A percentile compares a stretch with the other conserved stretches of the same genome.
phyloP scores from a whole-genome alignment of 2,329 filamentous ascomycete genomes.

The Aquanectria penicillioides region DNA sequence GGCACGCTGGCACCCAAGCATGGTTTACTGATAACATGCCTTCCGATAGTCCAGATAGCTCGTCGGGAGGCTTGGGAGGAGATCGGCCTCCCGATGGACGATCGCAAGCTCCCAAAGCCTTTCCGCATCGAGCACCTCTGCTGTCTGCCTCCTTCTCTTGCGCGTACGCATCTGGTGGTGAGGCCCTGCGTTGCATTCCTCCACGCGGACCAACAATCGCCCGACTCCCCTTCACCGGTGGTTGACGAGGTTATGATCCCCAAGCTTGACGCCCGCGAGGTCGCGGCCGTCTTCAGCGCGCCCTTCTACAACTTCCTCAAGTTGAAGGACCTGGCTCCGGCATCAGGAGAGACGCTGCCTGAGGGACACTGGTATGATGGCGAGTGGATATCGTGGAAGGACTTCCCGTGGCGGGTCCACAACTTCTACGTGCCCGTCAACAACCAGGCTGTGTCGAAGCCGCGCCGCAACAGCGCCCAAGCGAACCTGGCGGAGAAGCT shows the following conservation, averaged over 20 bases:
- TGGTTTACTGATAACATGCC: too few relatives aligned
- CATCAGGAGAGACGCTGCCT: slow-evolving; percentile 50
- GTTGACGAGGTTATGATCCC: slow-evolving; percentile 81
- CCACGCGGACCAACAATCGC: slow-evolving; percentile 64
- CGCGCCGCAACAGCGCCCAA: slow-evolving; percentile 54
- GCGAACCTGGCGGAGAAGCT: slow-evolving; percentile 54
- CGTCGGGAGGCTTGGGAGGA: slow-evolving; percentile 92
- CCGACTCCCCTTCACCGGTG: slow-evolving; percentile 48
- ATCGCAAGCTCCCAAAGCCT: slow-evolving; percentile 74
- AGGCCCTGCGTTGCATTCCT: slow-evolving; percentile 83
- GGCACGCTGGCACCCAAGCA: too few relatives aligned
- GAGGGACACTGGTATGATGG: slow-evolving; percentile 85
- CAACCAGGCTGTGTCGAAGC: slow-evolving; percentile 74
- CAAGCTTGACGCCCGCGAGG: slow-evolving; percentile 85
- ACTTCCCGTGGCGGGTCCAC: slow-evolving; percentile 83
- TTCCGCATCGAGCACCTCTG: slow-evolving; percentile 91
- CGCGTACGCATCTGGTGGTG: slow-evolving; percentile 78
- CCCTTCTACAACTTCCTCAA: slow-evolving; percentile 86
- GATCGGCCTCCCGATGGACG: slow-evolving; percentile 83
- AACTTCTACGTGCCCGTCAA: slow-evolving; percentile 90
- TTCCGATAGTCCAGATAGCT: slow-evolving; percentile 82
- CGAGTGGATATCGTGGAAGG: slow-evolving; percentile 82
- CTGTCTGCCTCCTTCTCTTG: slow-evolving; percentile 80
- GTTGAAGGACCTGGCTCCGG: slow-evolving; percentile 63
- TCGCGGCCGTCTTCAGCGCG: slow-evolving; percentile 92